phyloP scores from a whole-genome alignment of 176 grass and related monocot genomes.

The Poa annua region DNA sequence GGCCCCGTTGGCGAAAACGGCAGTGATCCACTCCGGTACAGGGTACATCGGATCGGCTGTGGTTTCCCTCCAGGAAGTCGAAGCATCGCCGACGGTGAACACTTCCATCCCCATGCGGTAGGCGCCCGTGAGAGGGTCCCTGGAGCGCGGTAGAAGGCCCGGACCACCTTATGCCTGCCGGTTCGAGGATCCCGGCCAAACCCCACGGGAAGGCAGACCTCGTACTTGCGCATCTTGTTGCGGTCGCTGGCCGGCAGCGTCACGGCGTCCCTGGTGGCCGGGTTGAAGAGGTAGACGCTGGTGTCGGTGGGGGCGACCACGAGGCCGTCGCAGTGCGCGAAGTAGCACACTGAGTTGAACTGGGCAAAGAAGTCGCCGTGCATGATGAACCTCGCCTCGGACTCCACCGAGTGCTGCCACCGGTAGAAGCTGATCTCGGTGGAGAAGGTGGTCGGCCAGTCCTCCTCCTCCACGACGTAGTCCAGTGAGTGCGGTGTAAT shows the following conservation, averaged over 20 bases:
- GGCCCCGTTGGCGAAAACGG: neutral
- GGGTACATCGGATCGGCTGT: neutral
- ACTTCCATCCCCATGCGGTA: neutral
- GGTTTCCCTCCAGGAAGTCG: neutral
- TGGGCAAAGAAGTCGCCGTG: neutral
- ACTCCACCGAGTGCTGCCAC: neutral
- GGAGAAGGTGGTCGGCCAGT: neutral
- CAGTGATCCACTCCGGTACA: neutral
- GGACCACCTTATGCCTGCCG: conserved; percentile 9
- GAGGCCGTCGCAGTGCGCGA: conserved; percentile 24
- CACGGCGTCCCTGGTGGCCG: neutral
- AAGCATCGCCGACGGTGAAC: neutral
- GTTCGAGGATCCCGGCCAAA: neutral
- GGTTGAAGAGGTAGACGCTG: conserved; percentile 17
- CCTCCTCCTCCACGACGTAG: neutral
- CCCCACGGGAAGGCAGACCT: neutral
- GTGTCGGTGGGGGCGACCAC: neutral
- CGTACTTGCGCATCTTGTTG: neutral
- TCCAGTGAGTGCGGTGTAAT: neutral
- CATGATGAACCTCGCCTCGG: neutral
- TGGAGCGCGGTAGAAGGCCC: conserved; percentile 24
- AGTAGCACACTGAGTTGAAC: neutral
- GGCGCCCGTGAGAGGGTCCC: neutral
- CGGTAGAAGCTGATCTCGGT: neutral
- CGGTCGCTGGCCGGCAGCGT: neutral